Evolutionary conservation across 106 monocot genomes (phyloP).

Genomic region (Dendrobium chrysotoxum): DNA sequence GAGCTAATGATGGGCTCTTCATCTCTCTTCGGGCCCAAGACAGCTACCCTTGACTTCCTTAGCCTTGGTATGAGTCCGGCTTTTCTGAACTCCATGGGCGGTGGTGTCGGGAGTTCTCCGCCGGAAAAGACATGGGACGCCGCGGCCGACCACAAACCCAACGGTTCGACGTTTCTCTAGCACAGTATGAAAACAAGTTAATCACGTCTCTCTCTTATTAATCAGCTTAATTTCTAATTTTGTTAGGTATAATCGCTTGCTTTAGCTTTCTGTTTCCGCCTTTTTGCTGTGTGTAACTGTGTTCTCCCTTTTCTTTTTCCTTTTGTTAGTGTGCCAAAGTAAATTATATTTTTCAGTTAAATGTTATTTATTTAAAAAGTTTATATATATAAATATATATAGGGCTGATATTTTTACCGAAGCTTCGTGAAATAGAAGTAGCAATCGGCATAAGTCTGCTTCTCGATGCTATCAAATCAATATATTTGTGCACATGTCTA

Average conservation of each 20-base stretch:
- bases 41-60: constrained; percentile 72
- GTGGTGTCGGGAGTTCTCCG: not conserved
- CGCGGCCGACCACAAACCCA: not conserved
- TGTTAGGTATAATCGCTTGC: not conserved
- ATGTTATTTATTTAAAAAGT: not conserved
- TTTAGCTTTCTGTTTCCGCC: not conserved
- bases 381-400: too few relatives aligned
- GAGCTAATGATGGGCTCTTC: constrained; percentile 1
- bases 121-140: not conserved
- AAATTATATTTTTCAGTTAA: not conserved
- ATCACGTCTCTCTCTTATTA: not conserved
- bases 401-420: not conserved
- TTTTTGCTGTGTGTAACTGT: not conserved
- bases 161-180: not conserved
- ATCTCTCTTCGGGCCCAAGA: constrained; percentile 24
- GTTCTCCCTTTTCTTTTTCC: not conserved
- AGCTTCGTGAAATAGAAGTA: too few relatives aligned
- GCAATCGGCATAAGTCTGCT: too few relatives aligned
- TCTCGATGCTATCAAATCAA: too few relatives aligned
- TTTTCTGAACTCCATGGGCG: not conserved
- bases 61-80: constrained; percentile 55
- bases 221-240: not conserved
- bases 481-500: too few relatives aligned
- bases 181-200: not conserved
- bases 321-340: not conserved